A percentile compares a stretch with the other conserved stretches of the same genome.
phyloP scores from a whole-genome alignment of 768 basidiomycete species.

The Daedalea quercina region DNA sequence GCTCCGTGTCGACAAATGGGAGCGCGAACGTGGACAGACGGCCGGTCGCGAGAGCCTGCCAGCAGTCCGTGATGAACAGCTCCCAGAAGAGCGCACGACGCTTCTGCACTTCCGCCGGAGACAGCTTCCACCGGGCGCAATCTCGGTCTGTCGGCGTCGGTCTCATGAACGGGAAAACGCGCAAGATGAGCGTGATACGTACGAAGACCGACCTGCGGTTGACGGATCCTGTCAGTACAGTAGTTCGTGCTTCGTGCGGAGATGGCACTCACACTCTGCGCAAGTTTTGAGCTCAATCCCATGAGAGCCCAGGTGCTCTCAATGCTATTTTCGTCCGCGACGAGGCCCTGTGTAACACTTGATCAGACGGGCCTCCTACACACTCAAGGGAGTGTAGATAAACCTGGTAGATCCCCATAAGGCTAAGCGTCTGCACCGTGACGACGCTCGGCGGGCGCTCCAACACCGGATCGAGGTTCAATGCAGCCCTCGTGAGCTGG shows the following conservation, averaged over 20 bases:
- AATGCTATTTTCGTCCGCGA: constrained; percentile 59
- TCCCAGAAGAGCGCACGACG: constrained; percentile 69
- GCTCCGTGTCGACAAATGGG: constrained; percentile 40
- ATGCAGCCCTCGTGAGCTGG: constrained; percentile 53
- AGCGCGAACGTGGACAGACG: constrained; percentile 33
- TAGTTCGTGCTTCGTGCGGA: background rate
- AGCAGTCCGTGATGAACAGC: constrained; percentile 41
- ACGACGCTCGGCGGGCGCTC: constrained; percentile 67
- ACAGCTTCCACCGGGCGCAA: constrained; percentile 61
- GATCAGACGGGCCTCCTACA: constrained; percentile 1
- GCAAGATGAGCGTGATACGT: constrained; percentile 27
- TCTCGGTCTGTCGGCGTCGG: constrained; percentile 70
- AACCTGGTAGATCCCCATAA: constrained; percentile 53
- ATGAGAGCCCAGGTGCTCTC: constrained; percentile 32
- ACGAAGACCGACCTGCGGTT: constrained; percentile 48
- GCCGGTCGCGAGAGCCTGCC: constrained; percentile 42
- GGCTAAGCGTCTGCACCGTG: constrained; percentile 57
- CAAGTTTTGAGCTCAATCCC: constrained; percentile 51
- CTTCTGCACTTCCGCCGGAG: constrained; percentile 53
- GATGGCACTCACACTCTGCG: constrained; percentile 44
- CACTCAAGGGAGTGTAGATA: no score
- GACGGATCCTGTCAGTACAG: constrained; percentile 60
- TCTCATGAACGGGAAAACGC: constrained; percentile 15
- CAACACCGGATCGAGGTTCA: constrained; percentile 61
- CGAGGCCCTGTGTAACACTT: constrained; percentile 41